Evolutionary conservation across 768 basidiomycete species (phyloP).

Genomic region (Mycena belliarum): DNA sequence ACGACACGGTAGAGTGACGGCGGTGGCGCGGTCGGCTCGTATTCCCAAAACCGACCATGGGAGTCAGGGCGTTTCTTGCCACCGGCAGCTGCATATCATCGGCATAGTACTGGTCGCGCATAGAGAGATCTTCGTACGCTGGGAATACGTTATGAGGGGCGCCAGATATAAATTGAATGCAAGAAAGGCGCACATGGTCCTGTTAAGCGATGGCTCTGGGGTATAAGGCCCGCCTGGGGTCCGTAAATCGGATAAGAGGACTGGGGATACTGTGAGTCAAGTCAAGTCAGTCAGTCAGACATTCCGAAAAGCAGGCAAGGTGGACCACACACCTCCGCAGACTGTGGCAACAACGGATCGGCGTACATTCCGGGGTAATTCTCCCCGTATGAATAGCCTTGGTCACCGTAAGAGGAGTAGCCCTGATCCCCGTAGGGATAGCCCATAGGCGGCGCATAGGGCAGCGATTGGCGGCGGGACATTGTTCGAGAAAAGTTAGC

Average conservation of each 20-base stretch:
- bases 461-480: constrained; percentile 30
- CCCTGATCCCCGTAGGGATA: constrained; percentile 13
- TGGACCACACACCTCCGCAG: constrained; percentile 41
- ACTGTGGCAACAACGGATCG: constrained; percentile 36
- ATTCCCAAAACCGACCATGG: constrained; percentile 32
- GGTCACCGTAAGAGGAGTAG: constrained; percentile 10
- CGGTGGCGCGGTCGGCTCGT: constrained; percentile 39
- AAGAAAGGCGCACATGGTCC: constrained; percentile 39
- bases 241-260: constrained; percentile 51
- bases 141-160: not conserved
- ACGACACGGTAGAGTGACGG: constrained; percentile 55
- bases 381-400: constrained; percentile 29
- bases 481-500: constrained; percentile 20
- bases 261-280: constrained; percentile 40
- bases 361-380: constrained; percentile 40
- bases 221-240: constrained; percentile 36
- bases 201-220: constrained; percentile 41
- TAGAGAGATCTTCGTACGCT: constrained; percentile 55
- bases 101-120: constrained; percentile 53
- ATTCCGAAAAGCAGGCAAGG: not conserved
- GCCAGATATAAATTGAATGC: not conserved
- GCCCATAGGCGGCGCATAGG: constrained; percentile 17
- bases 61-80: constrained; percentile 30
- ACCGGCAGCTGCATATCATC: constrained; percentile 44
- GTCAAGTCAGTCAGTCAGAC: too few relatives aligned